phyloP scores from a whole-genome alignment of 2,329 filamentous ascomycete genomes.

The Knoxdaviesia capensis region DNA sequence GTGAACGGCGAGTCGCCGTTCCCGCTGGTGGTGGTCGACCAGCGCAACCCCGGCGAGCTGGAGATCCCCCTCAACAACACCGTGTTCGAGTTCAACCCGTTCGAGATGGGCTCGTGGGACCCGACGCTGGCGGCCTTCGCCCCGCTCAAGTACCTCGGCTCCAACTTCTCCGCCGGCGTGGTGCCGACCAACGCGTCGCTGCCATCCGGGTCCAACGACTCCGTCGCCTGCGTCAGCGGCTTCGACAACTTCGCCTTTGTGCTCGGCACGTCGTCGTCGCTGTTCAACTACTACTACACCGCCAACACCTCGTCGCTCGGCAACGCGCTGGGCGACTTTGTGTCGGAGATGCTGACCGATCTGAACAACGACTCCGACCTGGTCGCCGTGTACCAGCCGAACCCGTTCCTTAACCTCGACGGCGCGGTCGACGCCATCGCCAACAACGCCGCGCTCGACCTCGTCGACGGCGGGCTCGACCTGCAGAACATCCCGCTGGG shows the following conservation, averaged over 20 bases:
- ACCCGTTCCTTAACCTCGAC: constrained; percentile 36
- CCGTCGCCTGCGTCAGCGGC: constrained; percentile 25
- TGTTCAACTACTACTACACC: constrained; percentile 30
- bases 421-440: constrained; percentile 19
- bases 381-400: constrained; percentile 50
- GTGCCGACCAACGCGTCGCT: constrained; percentile 18
- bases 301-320: constrained; percentile 12
- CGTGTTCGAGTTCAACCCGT: constrained; percentile 45
- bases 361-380: constrained; percentile 47
- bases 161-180: constrained; percentile 31
- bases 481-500: constrained; percentile 62
- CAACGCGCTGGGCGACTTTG: constrained; percentile 19
- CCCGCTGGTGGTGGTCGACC: constrained; percentile 28
- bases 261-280: constrained; percentile 62
- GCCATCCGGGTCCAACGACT: too few relatives aligned
- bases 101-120: constrained; percentile 47
- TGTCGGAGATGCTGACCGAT: constrained; percentile 26
- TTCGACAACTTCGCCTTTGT: constrained; percentile 67
- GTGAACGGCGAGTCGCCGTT: constrained; percentile 21
- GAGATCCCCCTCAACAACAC: constrained; percentile 33
- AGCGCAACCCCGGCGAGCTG: constrained; percentile 20
- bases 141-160: constrained; percentile 37
- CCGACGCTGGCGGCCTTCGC: constrained; percentile 37
- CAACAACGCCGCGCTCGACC: constrained; percentile 34
- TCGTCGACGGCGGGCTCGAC: constrained; percentile 70